These are phyloP conservation scores for Trichoderma aggressivum DNA, from an alignment of 2,329 filamentous ascomycete species.

Conservation along the genomic window DNA sequence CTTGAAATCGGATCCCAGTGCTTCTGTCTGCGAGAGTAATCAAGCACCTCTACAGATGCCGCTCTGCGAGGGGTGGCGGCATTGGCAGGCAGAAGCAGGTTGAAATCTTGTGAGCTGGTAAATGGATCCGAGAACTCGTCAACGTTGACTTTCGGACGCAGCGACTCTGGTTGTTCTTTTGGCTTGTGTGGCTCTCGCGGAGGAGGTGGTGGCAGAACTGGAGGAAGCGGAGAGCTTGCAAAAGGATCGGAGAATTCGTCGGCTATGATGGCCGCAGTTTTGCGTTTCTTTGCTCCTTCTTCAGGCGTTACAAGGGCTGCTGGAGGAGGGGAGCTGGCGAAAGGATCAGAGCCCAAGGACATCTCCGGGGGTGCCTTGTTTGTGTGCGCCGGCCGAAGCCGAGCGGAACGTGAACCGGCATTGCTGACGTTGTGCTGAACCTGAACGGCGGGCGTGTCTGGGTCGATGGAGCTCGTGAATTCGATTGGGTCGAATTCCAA, in stretches of 20 bases:
- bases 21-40: not conserved
- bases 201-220: not conserved
- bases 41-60: not conserved
- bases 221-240: conserved; percentile 31
- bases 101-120: conserved; percentile 22
- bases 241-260: conserved; percentile 33
- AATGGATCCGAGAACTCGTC: conserved; percentile 20
- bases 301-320: not conserved
- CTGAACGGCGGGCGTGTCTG: not conserved
- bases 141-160: not conserved
- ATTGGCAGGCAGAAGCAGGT: not conserved
- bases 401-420: not conserved
- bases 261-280: not conserved
- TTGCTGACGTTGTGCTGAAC: not conserved
- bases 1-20: conserved; percentile 50
- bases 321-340: conserved; percentile 1
- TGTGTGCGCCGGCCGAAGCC: not conserved
- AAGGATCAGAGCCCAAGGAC: not conserved
- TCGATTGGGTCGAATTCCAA: conserved; percentile 32
- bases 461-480: conserved; percentile 36
- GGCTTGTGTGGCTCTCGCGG: not conserved
- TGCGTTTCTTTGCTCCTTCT: not conserved
- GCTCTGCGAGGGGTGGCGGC: not conserved
- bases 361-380: not conserved
- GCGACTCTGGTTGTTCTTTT: not conserved